These are phyloP conservation scores for Westerdykella aurantiaca DNA, from an alignment of 2,329 filamentous ascomycete genomes.

Conservation along the genomic window DNA sequence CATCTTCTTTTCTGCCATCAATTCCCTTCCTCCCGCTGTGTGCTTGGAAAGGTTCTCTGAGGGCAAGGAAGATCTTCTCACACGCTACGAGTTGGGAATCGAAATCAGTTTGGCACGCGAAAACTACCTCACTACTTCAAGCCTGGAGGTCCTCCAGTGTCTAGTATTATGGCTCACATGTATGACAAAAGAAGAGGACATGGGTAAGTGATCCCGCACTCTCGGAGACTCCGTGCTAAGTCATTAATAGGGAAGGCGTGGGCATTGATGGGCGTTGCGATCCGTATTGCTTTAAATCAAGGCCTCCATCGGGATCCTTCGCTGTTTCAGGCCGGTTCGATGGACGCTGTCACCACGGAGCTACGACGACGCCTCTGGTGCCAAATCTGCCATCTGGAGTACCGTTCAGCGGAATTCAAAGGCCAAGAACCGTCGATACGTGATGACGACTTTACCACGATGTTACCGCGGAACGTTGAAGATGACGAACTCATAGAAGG, in stretches of 20 bases:
- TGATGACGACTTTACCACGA: constrained; percentile 36
- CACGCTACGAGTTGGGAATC: constrained; percentile 30
- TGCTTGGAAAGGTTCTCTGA: constrained; percentile 29
- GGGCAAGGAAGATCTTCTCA: constrained; percentile 27
- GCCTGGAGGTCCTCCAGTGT: constrained; percentile 34
- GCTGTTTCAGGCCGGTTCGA: constrained; percentile 31
- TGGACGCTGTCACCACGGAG: constrained; percentile 36
- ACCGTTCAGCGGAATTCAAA: constrained; percentile 36
- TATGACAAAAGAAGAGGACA: constrained; percentile 35
- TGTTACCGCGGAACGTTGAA: constrained; percentile 35
- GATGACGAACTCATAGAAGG: constrained; percentile 37
- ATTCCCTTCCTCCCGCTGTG: constrained; percentile 26
- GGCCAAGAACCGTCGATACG: constrained; percentile 35
- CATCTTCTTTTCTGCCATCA: constrained; percentile 34
- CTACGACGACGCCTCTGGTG: constrained; percentile 34
- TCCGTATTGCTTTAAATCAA: constrained; percentile 34
- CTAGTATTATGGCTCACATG: constrained; percentile 36
- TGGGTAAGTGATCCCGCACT: constrained; percentile 19
- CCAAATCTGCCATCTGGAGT: constrained; percentile 36
- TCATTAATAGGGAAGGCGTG: constrained; percentile 29
- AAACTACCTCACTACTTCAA: constrained; percentile 35
- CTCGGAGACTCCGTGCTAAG: not conserved
- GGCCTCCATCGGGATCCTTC: constrained; percentile 36
- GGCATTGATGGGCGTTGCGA: constrained; percentile 34
- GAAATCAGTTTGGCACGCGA: constrained; percentile 34